Evolutionary conservation across 371 early-diverging fungal genomes (phyloP), one percentile per base, ranked within the genome.

Genomic region (Mucor irregularis): DNA sequence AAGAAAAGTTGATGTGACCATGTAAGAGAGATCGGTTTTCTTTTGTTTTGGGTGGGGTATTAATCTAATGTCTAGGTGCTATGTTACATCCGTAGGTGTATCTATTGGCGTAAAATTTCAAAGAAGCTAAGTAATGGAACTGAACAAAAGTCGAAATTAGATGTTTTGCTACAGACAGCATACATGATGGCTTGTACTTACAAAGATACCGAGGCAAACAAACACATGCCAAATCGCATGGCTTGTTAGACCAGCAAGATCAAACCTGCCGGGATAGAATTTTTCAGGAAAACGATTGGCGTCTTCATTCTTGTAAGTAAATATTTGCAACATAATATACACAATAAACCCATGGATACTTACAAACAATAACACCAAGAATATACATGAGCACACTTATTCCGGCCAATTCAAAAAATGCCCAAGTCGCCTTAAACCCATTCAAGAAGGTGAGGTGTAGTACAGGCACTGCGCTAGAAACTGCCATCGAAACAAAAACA

Each of bases 201-300:
- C 70, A 53, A 59, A 82, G 30, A 83, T 82, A 4, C 84, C 87
- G 2, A 74, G 66, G 17, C 83, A 73, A 5, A 88, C 87, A 61
- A 76, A 76, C 7, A 84, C 56, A 67, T 90, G 90, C 90, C 90
- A 90, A 31, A 86, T 69, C 45, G 83, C 84, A 61, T 90, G 90
- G 26, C 84, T 83, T 46, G 85, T 82, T 53, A 72, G 45, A 31
- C 82, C 81, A 44, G 79, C 64, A 26, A 68, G 58, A 62, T 91
- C 90, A 72, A 89, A 88, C 53, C 66, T 59, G 4, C 91, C 91
- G 5, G 88, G 89, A 46, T 65, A 79, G 43, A 72, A 76, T 58
- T 84, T 78, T 66, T 91, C 90, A 11, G 90, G 91, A 45, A 84
- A 76, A 26, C 84, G 76, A 43, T 76, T 72, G 38, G 83, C 84